phyloP scores from a whole-genome alignment of 2,329 filamentous ascomycete genomes.

The Coccinonectria pachysandricola region DNA sequence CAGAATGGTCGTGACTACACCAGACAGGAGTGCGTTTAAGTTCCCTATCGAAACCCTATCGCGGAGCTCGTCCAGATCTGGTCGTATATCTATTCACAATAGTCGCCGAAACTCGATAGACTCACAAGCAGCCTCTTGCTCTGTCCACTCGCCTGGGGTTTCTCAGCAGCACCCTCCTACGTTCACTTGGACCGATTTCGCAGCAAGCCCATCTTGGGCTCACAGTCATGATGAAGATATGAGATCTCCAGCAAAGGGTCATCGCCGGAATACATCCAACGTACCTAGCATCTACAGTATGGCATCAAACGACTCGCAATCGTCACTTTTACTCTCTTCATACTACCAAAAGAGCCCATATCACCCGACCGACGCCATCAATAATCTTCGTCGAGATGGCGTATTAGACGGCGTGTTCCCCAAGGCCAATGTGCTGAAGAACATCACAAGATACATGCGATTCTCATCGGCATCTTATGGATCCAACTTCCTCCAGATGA shows the following conservation, averaged over 20 bases:
- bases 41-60: too few species aligned
- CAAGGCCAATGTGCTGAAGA: slow-evolving; percentile 46
- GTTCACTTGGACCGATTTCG: slow-evolving; percentile 16
- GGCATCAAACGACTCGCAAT: slow-evolving; percentile 43
- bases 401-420: slow-evolving; percentile 50
- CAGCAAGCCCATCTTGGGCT: slow-evolving; percentile 13
- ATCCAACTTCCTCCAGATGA: slow-evolving; percentile 49
- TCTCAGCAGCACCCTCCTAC: slow-evolving; percentile 35
- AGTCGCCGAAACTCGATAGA: slow-evolving; percentile 42
- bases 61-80: slow-evolving; percentile 34
- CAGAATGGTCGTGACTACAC: too few species aligned
- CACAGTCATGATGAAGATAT: slow-evolving; percentile 10
- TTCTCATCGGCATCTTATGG: slow-evolving; percentile 60
- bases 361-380: slow-evolving; percentile 36
- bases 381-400: slow-evolving; percentile 40
- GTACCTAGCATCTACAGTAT: slow-evolving; percentile 51
- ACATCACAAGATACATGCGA: slow-evolving; percentile 54
- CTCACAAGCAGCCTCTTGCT: slow-evolving; percentile 46
- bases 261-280: slow-evolving; percentile 21
- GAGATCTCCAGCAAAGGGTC: too few species aligned
- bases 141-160: slow-evolving; percentile 36
- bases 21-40: too few species aligned
- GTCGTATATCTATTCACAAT: slow-evolving; percentile 41
- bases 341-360: slow-evolving; percentile 40
- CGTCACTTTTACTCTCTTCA: slow-evolving; percentile 41